Evolutionary conservation across 2,329 filamentous ascomycete species (phyloP), one percentile per base, ranked within the genome.

Genomic region (Stenocarpella maydis): DNA sequence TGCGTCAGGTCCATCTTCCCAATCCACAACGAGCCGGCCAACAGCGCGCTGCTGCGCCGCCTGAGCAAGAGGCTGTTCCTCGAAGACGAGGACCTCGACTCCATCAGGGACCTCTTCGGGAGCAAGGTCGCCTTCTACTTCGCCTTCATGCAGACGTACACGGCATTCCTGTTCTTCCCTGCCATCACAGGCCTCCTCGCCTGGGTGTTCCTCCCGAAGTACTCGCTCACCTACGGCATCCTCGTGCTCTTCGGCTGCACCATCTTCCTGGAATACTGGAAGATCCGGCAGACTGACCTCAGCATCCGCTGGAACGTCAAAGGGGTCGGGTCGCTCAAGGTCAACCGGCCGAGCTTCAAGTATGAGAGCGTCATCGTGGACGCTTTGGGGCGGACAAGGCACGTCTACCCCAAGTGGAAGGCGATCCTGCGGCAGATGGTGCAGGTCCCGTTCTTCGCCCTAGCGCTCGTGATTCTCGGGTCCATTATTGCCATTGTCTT

Each of bases 261-360:
- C 9, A 83, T 92, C 4, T 94, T 94, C 72, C 86, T 93, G 15
- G 92, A 95, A 75, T 94, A 90, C 78, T 95, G 92, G 92, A 94
- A 92, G 79, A 87, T 93, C 55, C 88, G 91, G 71, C 90, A 95
- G 76, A 81, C 86, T 4, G 92, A 95, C 73, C 83, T 95, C 1
- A 86, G 87, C 61, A 85, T 94, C 24, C 86, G 91, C 54, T 95
- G 92, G 92, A 86, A 87, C 24, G 91, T 93, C 9, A 87, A 87
- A 65, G 90, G 90, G 10, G 90, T 94, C 4, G 89, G 88, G 6
- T 83, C 82, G 41, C 87, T 93, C 67, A 91, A 93, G 73, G 83
- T 86, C 50, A 90, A 89, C 73, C 84, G 91, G 10, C 84, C 85
- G 15, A 85, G 91, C 65, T 94, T 92, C 78, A 78, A 83, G 68